A percentile compares a stretch with the other conserved stretches of the same genome.
These are phyloP conservation scores for Aspergillus clavatus DNA, from an alignment of 2,329 filamentous ascomycete genomes.

Conservation along the genomic window DNA sequence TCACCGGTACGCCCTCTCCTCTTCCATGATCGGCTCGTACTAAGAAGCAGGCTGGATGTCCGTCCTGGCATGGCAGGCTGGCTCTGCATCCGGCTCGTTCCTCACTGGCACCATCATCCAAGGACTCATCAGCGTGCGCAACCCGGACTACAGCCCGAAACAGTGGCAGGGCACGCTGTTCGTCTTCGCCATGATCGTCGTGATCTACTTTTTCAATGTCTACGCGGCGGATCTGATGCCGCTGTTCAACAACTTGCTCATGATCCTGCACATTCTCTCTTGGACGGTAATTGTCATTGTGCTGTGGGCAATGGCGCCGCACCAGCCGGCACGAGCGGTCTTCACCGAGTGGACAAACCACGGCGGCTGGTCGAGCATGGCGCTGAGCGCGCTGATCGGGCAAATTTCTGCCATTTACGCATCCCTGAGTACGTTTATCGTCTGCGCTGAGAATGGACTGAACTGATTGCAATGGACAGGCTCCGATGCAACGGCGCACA, in stretches of 20 bases:
- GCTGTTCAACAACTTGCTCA: slow-evolving; percentile 34
- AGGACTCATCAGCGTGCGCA: slow-evolving; percentile 39
- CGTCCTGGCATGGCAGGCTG: slow-evolving; percentile 48
- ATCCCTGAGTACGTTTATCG: slow-evolving; percentile 19
- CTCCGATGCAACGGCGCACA: slow-evolving; percentile 30
- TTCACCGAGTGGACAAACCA: slow-evolving; percentile 36
- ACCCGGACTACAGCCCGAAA: slow-evolving; percentile 38
- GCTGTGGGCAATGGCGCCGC: slow-evolving; percentile 32
- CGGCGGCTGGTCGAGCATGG: slow-evolving; percentile 37
- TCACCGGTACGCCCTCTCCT: slow-evolving; percentile 35
- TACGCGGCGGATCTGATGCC: slow-evolving; percentile 32
- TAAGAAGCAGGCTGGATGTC: slow-evolving; percentile 44
- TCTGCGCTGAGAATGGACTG: background rate
- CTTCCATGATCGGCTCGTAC: background rate
- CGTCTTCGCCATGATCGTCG: slow-evolving; percentile 42
- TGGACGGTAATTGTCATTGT: slow-evolving; percentile 31
- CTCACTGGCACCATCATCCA: slow-evolving; percentile 48
- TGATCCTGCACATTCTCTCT: slow-evolving; percentile 36
- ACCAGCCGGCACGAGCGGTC: slow-evolving; percentile 23
- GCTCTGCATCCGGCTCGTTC: slow-evolving; percentile 45
- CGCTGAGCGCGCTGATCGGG: slow-evolving; percentile 34
- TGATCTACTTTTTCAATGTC: slow-evolving; percentile 43
- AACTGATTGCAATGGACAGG: slow-evolving; percentile 15
- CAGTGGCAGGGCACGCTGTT: slow-evolving; percentile 49
- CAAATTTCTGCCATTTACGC: slow-evolving; percentile 33